Percentiles rank a stretch among this genome's conserved stretches.
These are phyloP conservation scores for Aspergillus brunneoviolaceus DNA, from an alignment of 2,329 filamentous ascomycete species.

Conservation along the genomic window DNA sequence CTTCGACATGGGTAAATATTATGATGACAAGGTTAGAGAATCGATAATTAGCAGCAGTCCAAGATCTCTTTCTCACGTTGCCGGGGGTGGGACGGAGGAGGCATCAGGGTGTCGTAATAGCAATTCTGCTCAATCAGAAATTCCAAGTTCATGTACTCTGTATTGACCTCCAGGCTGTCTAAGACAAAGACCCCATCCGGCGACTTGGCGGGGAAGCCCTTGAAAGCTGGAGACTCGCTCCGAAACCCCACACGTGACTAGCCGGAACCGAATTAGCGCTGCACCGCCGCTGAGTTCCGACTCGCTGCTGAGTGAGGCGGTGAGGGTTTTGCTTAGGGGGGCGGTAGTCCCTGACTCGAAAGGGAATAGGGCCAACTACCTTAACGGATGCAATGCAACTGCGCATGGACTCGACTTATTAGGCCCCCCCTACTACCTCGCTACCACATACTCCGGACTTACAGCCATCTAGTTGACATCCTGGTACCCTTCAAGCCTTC, in stretches of 20 bases:
- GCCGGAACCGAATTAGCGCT: background rate
- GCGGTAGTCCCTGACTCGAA: background rate
- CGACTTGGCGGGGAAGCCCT: background rate
- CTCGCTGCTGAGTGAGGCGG: background rate
- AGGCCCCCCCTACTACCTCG: background rate
- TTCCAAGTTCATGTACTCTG: too few relatives aligned
- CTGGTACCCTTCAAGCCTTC: background rate
- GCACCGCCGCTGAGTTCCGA: background rate
- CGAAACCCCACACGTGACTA: background rate
- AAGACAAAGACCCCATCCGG: background rate
- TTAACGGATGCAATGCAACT: background rate
- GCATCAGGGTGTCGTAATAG: too few relatives aligned
- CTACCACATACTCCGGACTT: background rate
- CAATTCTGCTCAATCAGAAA: too few relatives aligned
- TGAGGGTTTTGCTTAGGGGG: background rate
- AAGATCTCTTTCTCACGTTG: too few relatives aligned
- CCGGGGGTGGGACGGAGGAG: too few relatives aligned
- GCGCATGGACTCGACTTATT: background rate
- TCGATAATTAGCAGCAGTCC: too few relatives aligned
- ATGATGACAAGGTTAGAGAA: too few relatives aligned
- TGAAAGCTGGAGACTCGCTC: background rate
- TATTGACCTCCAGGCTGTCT: too few relatives aligned
- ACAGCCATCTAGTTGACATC: background rate
- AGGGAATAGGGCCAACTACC: background rate
- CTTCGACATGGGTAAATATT: background rate